A percentile compares a stretch with the other conserved stretches of the same genome.
These are phyloP conservation scores for Solanum chiquidenum DNA, from an alignment of 257 asterid species.

Conservation along the genomic window DNA sequence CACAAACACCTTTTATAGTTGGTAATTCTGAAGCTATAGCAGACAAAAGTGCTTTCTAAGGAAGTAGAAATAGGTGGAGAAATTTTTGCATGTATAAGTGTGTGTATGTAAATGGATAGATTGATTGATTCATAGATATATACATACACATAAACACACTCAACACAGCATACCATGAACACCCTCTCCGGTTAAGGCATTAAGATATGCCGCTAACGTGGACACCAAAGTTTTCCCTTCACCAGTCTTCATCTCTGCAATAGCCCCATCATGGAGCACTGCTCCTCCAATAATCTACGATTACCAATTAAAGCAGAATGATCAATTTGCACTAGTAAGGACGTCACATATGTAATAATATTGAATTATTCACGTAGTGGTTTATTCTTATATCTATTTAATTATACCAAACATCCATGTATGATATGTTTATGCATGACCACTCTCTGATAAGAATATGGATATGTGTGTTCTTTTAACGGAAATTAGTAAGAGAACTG, in stretches of 20 bases:
- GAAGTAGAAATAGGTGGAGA: not conserved
- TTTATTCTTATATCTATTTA: not conserved
- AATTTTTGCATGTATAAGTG: not conserved
- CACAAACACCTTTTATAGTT: not conserved
- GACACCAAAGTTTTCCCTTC: constrained; percentile 98
- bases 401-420: not conserved
- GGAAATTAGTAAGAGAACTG: not conserved
- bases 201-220: constrained; percentile 96
- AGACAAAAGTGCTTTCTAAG: not conserved
- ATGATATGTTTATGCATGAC: not conserved
- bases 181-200: constrained; percentile 88
- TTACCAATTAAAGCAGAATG: constrained; percentile 1
- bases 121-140: not conserved
- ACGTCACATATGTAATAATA: not conserved
- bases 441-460: not conserved
- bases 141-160: not conserved
- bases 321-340: constrained; percentile 2
- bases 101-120: not conserved
- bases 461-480: not conserved
- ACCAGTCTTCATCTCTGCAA: constrained; percentile 99
- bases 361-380: not conserved
- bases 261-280: constrained; percentile 96
- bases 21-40: not conserved
- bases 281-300: constrained; percentile 91
- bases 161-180: constrained; percentile 61